phyloP scores from a whole-genome alignment of 495 filamentous ascomycete species.

The Penicillium crystallinum region DNA sequence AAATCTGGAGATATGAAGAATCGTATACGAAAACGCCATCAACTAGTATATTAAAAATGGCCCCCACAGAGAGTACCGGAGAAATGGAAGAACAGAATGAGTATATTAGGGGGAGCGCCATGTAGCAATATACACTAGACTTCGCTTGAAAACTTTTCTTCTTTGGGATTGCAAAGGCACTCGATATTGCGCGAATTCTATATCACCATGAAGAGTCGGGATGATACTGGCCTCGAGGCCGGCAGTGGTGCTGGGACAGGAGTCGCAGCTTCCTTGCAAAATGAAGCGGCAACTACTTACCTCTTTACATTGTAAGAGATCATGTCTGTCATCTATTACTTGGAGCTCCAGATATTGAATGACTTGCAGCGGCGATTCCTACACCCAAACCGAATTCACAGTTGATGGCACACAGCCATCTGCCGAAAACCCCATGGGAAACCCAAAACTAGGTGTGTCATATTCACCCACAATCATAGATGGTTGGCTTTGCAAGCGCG shows the following conservation, averaged over 20 bases:
- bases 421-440: slow-evolving; percentile 64
- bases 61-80: not conserved
- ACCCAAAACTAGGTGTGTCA: slow-evolving; percentile 46
- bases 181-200: not conserved
- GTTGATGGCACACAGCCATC: slow-evolving; percentile 54
- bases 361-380: slow-evolving; percentile 48
- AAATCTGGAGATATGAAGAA: too few species aligned
- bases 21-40: too few species aligned
- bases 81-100: not conserved
- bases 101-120: not conserved
- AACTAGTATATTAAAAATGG: not conserved
- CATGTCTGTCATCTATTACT: not conserved
- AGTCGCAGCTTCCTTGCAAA: slow-evolving; percentile 13
- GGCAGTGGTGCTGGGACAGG: slow-evolving; percentile 7
- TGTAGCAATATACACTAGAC: not conserved
- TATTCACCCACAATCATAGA: not conserved
- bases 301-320: slow-evolving; percentile 35
- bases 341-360: not conserved
- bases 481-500: not conserved
- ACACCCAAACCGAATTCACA: slow-evolving; percentile 64
- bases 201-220: not conserved
- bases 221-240: not conserved
- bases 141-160: not conserved
- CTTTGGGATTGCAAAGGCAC: not conserved
- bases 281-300: slow-evolving; percentile 16